A percentile compares a stretch with the other conserved stretches of the same genome.
Evolutionary conservation across 441 rosid species (phyloP).

Genomic region (Kokia cookei): DNA sequence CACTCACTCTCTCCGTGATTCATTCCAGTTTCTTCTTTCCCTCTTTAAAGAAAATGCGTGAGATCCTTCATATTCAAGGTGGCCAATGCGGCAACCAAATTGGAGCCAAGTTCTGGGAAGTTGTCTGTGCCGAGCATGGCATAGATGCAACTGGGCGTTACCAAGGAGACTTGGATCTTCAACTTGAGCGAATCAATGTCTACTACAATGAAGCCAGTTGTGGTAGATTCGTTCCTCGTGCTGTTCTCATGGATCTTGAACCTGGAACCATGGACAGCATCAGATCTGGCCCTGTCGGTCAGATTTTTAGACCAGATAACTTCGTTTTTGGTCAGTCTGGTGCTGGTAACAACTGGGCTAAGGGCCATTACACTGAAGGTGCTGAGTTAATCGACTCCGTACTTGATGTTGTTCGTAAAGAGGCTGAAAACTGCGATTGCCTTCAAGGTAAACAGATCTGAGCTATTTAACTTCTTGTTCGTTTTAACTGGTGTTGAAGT

Average conservation of each 20-base stretch:
- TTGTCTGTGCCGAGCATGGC: conserved; percentile 33
- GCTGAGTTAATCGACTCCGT: conserved; percentile 50
- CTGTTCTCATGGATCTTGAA: conserved; percentile 54
- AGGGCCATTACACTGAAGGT: conserved; percentile 61
- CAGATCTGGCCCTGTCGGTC: conserved; percentile 44
- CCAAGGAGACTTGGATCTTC: conserved; percentile 32
- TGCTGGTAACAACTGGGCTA: conserved; percentile 71
- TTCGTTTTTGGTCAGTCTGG: conserved; percentile 56
- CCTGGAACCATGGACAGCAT: conserved; percentile 59
- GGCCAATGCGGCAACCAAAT: conserved; percentile 50
- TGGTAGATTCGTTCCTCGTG: conserved; percentile 38
- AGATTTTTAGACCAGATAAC: conserved; percentile 51
- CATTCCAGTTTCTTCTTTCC: background rate
- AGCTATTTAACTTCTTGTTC: background rate
- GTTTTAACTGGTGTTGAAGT: background rate
- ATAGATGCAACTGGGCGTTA: conserved; percentile 32
- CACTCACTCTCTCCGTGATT: background rate
- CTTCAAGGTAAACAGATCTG: conserved; percentile 33
- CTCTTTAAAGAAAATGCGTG: conserved; percentile 23
- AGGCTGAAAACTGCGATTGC: conserved; percentile 38
- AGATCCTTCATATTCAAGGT: conserved; percentile 42
- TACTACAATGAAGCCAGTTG: conserved; percentile 42
- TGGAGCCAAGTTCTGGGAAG: conserved; percentile 48
- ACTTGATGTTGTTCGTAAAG: conserved; percentile 36
- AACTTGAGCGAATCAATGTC: conserved; percentile 36